Percentiles rank a stretch among this genome's conserved stretches.
Conservation (phyloP, 495 filamentous ascomycete species). For the Entonaema liquescens region DNA sequence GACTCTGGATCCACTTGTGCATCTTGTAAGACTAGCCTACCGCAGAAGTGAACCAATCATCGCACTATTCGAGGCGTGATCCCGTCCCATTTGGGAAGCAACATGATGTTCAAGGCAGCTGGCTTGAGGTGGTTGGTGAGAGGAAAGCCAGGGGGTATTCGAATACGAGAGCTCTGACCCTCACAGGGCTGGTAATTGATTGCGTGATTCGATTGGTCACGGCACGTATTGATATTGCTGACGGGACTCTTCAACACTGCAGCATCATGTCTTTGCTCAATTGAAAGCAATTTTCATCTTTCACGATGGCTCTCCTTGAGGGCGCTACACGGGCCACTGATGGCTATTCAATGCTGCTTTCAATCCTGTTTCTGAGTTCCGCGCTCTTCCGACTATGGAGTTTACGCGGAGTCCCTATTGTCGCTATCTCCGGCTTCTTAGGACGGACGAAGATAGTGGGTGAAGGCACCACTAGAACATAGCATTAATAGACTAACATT, state of each 20-base stretch:
- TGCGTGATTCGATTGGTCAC: constrained; percentile 14
- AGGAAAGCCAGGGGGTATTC: background rate
- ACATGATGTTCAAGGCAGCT: background rate
- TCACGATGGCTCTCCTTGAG: constrained; percentile 12
- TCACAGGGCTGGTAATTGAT: background rate
- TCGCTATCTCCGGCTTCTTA: constrained; percentile 17
- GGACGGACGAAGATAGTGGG: constrained; percentile 18
- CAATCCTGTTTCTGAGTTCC: constrained; percentile 7
- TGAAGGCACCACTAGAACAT: background rate
- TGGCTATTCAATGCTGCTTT: constrained; percentile 17
- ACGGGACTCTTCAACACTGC: background rate
- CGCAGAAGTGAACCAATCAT: constrained; percentile 7
- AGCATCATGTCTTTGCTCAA: background rate
- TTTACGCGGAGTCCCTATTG: constrained; percentile 1
- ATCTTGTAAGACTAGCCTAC: constrained; percentile 2
- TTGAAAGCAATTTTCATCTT: background rate
- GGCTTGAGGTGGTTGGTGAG: background rate
- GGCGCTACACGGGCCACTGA: constrained; percentile 1
- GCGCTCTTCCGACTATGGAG: constrained; percentile 6
- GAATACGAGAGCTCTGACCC: constrained; percentile 17
- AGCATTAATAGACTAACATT: background rate
- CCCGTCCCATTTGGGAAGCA: constrained; percentile 18
- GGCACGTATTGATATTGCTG: constrained; percentile 7
- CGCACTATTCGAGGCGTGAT: background rate
- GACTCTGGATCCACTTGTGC: background rate